Evolutionary conservation across 2,329 filamentous ascomycete species (phyloP), one percentile per base, ranked within the genome.

Genomic region (Colletotrichum noveboracense): DNA sequence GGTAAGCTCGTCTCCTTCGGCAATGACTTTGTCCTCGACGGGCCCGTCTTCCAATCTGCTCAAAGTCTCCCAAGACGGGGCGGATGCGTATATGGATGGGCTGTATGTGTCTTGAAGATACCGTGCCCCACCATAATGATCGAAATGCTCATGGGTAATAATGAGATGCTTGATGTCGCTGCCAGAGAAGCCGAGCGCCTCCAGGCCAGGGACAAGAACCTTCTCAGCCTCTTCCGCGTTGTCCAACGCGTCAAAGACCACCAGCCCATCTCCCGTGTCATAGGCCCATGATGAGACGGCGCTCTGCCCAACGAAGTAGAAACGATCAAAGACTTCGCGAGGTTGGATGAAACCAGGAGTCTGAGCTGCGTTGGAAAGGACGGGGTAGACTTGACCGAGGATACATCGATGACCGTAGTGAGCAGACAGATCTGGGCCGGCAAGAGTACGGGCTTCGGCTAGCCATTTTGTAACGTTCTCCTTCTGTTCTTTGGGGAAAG

Each of bases 121-220:
- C 7, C 74, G 60, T 1, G 74, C 80, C 3, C 80, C 80, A 12
- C 80, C 80, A 12, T 81, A 81, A 71, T 82, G 80, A 66, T 81
- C 81, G 18, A 70, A 77, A 61, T 82, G 80, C 75, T 82, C 80
- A 36, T 82, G 81, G 2, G 80, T 81, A 66, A 81, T 78, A 71
- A 82, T 62, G 2, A 82, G 64, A 10, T 77, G 79, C 60, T 87
- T 79, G 16, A 82, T 78, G 58, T 82, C 79, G 8, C n/a, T 56
- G 12, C 77, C 77, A 1, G 65, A 64, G 66, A 77, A 82, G 4
- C 79, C 79, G 18, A 81, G 78, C 4, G 69, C 58, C 34, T 74
- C 48, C 4, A 77, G 64, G 10, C 60, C 56, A 16, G 69, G 67
- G 7, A 77, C 28, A 14, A 67, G 64, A 7, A 77, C 76, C 14